Conservation (phyloP, 129 eudicot genomes). For the Artemisia tridentata region DNA sequence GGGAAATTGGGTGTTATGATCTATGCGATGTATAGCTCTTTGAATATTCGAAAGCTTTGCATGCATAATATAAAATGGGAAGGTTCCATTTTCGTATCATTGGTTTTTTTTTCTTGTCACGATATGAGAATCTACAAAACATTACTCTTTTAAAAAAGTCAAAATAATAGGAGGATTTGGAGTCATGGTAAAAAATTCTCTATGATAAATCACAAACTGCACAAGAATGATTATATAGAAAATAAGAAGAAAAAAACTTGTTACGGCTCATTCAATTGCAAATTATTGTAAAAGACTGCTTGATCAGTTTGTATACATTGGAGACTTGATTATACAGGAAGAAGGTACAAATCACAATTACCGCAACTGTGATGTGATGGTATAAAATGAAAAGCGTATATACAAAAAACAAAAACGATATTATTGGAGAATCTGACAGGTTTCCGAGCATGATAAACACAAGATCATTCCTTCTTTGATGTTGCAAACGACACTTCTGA, state of each 20-base stretch:
- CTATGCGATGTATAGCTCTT: background rate
- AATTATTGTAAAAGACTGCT: background rate
- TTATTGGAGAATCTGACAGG: background rate
- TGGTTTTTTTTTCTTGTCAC: background rate
- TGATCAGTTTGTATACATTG: background rate
- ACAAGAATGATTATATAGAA: no score
- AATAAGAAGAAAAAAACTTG: no score
- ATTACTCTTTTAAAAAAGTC: no score
- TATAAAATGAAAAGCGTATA: background rate
- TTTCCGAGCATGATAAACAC: slow-evolving; percentile 10
- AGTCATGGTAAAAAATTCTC: no score
- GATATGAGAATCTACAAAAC: no score
- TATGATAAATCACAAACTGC: no score
- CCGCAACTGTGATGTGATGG: background rate
- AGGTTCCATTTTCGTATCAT: background rate
- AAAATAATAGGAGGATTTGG: no score
- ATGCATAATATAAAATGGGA: background rate
- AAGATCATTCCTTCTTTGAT: slow-evolving; percentile 19
- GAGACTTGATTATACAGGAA: background rate
- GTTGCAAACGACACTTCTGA: slow-evolving; percentile 64
- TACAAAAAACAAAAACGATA: slow-evolving; percentile 4
- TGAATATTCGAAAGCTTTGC: slow-evolving; percentile 3
- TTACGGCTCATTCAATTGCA: background rate
- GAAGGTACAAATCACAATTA: background rate
- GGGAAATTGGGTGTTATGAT: slow-evolving; percentile 13